A percentile compares a stretch with the other conserved stretches of the same genome.
Evolutionary conservation across 1,139 yeast genomes (phyloP).

Genomic region (Chernovozyma aurita): DNA sequence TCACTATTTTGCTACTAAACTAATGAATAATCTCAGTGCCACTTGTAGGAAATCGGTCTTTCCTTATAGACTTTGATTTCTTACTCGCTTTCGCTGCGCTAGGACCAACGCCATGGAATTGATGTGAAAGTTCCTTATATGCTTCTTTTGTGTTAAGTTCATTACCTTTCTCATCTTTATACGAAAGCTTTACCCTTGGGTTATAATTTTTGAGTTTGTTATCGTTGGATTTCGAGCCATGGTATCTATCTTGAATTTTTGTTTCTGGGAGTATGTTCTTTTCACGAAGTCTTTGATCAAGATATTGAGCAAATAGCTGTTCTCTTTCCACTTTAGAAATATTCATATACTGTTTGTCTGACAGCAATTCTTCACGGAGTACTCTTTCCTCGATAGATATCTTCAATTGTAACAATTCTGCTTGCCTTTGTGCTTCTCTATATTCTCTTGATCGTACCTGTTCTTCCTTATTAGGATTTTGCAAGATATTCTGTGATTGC

Average conservation of each 20-base stretch:
- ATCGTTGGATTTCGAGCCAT: slow-evolving; percentile 1
- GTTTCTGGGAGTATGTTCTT: slow-evolving; percentile 19
- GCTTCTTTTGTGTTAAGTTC: slow-evolving; percentile 70
- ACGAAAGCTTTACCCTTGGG: slow-evolving; percentile 61
- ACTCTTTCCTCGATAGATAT: slow-evolving; percentile 36
- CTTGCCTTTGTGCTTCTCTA: slow-evolving; percentile 25
- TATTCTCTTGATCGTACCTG: slow-evolving; percentile 16
- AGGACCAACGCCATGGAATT: slow-evolving; percentile 65
- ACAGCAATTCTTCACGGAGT: slow-evolving; percentile 36
- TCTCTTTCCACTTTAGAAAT: slow-evolving; percentile 29
- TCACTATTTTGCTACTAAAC: too few species aligned
- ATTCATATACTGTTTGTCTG: slow-evolving; percentile 26
- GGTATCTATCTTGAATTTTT: slow-evolving; percentile 1
- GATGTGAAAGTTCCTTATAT: slow-evolving; percentile 77
- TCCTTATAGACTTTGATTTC: slow-evolving; percentile 5
- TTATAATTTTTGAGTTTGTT: slow-evolving; percentile 43
- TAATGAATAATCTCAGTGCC: not conserved
- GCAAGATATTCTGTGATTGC: slow-evolving; percentile 38
- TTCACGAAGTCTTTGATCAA: slow-evolving; percentile 26
- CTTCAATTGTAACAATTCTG: slow-evolving; percentile 30
- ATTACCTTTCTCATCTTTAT: slow-evolving; percentile 70
- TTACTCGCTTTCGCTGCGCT: slow-evolving; percentile 10
- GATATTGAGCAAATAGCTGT: slow-evolving; percentile 20
- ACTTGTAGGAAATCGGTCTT: not conserved
- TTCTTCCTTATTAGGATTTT: slow-evolving; percentile 12